Base-by-base conservation (phyloP, 2,329 filamentous ascomycete species). In the Penicillium occitanis region DNA sequence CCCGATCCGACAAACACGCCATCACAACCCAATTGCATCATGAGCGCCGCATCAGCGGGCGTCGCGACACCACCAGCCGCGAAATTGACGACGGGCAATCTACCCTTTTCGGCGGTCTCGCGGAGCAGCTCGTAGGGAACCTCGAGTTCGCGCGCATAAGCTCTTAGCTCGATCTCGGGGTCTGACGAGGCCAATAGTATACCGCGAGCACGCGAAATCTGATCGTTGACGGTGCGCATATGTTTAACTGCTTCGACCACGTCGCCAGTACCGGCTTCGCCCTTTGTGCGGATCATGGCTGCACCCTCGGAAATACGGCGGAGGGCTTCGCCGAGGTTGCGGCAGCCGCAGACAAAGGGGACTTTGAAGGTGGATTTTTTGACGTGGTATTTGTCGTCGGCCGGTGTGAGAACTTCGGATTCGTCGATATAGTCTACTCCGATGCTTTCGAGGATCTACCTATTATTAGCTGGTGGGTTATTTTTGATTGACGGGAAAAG, bases 51-150 rank as follows among this genome's bases (percentile, higher is more conserved):
- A 80, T 99, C 95, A 0, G 95, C 95, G 0, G 95, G 95, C 0
- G 95, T 99, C n/a, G 95, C 95, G n/a, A 99, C 91, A 66, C 95
- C 95, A n/a, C 95, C 95, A 3, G 95, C 95, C 0, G 95, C 95
- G 73, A 99, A 98, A 85, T 98, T 98, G 70, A 99, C 95, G 0
- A 98, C 94, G 2, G 95, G 95, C 64, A 99, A 84, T 61, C 95
- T 86, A 51, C 93, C 93, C 70, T 96, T 85, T 83, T 93, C 88
- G 1, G 93, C 94, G 0, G 92, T 94, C 84, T 97, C 88, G 78
- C 89, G 90, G 40, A 99, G 86, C 68, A 99, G 84, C 8, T 88
- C 87, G 66, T 88, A 91, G 66, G 95, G 90, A 64, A 87, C 89
- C 69, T 90, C 91, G 59, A 97, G 85, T 76, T 96, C 90, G 72